phyloP scores from a whole-genome alignment of 139 green algal genomes.

The Tetradesmus lagerheimii region DNA sequence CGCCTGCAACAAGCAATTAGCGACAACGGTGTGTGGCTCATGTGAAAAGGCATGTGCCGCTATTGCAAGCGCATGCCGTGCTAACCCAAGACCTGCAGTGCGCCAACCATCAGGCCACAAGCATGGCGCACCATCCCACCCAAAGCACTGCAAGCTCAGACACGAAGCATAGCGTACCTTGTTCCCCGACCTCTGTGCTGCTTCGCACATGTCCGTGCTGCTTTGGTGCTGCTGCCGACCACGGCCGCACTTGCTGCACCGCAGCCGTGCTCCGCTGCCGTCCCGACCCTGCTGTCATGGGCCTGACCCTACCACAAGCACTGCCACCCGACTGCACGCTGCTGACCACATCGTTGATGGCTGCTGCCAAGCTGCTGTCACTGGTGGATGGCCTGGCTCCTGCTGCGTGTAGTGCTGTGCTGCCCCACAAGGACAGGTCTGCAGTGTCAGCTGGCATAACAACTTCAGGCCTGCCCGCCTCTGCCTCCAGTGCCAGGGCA shows the following conservation, averaged over 20 bases:
- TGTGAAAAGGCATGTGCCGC: not conserved
- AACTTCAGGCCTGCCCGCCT: not conserved
- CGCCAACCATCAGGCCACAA: no score
- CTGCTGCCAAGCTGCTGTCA: constrained; percentile 16
- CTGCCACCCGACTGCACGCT: not conserved
- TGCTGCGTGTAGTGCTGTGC: not conserved
- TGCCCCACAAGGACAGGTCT: not conserved
- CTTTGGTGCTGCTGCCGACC: constrained; percentile 7
- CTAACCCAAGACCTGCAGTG: no score
- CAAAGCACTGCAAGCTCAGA: not conserved
- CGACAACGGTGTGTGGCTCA: no score
- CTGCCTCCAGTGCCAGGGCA: not conserved
- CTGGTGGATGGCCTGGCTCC: not conserved
- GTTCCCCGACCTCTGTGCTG: not conserved
- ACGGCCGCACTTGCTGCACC: not conserved
- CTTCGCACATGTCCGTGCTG: not conserved
- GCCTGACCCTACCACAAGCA: not conserved
- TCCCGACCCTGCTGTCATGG: not conserved
- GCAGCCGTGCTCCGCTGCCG: not conserved
- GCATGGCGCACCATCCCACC: no score
- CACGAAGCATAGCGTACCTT: not conserved
- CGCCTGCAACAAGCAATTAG: not conserved
- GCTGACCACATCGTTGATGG: not conserved
- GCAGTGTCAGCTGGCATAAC: not conserved
- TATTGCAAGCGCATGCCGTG: not conserved